phyloP scores from a whole-genome alignment of 495 filamentous ascomycete species.

The Hyaloscypha finlandica region DNA sequence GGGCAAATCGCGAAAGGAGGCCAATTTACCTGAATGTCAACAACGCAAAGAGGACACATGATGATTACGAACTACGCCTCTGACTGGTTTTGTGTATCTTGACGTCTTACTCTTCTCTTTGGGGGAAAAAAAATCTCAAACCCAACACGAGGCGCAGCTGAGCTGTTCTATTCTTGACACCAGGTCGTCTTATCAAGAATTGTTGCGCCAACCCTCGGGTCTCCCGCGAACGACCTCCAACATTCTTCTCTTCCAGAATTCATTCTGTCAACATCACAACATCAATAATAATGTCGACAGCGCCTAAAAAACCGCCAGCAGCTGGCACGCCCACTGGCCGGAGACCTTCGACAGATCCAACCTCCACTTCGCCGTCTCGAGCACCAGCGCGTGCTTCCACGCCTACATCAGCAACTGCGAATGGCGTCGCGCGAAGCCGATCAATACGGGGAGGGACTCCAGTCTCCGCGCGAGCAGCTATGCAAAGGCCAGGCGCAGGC shows the following conservation, averaged over 20 bases:
- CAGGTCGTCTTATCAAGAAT: neutral
- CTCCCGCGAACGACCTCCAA: constrained; percentile 13
- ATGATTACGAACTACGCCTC: constrained; percentile 3
- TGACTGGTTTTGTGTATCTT: neutral
- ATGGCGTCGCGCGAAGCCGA: constrained; percentile 46
- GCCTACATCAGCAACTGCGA: constrained; percentile 27
- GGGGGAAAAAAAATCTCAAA: neutral
- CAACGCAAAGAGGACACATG: constrained; percentile 18
- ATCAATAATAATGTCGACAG: constrained; percentile 29
- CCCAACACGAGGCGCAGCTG: constrained; percentile 10
- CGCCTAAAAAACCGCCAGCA: constrained; percentile 29
- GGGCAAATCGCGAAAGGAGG: neutral
- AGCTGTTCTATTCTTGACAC: constrained; percentile 6
- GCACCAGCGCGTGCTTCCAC: constrained; percentile 30
- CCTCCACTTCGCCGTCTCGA: constrained; percentile 21
- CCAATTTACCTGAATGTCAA: constrained; percentile 23
- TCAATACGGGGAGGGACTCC: constrained; percentile 58
- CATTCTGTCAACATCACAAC: constrained; percentile 6
- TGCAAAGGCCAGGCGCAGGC: constrained; percentile 55
- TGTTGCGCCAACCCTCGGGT: neutral
- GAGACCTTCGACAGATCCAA: constrained; percentile 28
- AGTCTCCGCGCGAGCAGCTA: constrained; percentile 68
- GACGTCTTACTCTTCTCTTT: neutral
- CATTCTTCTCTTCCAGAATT: neutral
- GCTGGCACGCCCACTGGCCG: constrained; percentile 22